Evolutionary conservation across 2,329 filamentous ascomycete genomes (phyloP), one percentile per base, ranked within the genome.

Genomic region (Elsinoe australis): DNA sequence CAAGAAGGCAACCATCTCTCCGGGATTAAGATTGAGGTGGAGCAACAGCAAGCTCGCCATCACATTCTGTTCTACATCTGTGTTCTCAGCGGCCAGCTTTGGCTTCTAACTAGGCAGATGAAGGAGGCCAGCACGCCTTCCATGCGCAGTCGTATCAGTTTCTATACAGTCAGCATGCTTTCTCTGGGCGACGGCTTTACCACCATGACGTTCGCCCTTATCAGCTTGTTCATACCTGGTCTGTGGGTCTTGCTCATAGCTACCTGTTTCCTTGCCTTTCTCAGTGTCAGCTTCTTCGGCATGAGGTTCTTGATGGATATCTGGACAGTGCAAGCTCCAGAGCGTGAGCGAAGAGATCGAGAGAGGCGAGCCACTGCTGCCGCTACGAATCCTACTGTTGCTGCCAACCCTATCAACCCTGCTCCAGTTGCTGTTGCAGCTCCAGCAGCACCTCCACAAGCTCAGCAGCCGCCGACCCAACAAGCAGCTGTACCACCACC

Each of bases 301-400:
- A 79, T 82, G 67, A 74, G 77, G 46, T 82, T 83, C 54, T 67
- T 82, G 57, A 76, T 80, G 67, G 78, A 82, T 47, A 78, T 83
- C n/a, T 82, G 78, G 79, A 71, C 72, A 15, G 75, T 80, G 1
- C 79, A 82, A 58, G 74, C 69, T 18, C 72, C 73, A 3, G 71
- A 74, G 52, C 62, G 67, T 15, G 63, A 63, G 36, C 61, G 66
- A 38, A 60, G 62, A 50, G 67, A 71, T 47, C 62, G 72, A 54
- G 47, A 55, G 50, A 41, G 49, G 42, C 31, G 53, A 44, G 41
- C 52, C 31, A 49, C 47, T 6, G 38, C 50, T 17, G 52, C 51
- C 10, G 38, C 44, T 21, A 45, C 51, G 5, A 36, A 35, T 10
- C 52, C 45, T n/a, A 41, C 47, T n/a, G n/a, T n/a, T n/a, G n/a